phyloP scores from a whole-genome alignment of 441 rosid genomes.

The Cnidoscolus chayamansa region DNA sequence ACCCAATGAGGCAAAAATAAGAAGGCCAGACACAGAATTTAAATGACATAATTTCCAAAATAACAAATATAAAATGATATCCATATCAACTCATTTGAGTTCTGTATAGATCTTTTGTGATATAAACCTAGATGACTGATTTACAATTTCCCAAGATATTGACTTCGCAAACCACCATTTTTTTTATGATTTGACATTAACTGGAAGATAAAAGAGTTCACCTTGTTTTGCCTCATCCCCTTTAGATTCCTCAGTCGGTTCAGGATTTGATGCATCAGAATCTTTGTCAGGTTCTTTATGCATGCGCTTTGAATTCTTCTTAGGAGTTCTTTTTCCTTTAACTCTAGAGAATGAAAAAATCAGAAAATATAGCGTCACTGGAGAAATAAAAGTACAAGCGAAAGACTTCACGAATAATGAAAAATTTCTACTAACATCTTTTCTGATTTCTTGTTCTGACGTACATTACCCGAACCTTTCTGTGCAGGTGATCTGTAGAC shows the following conservation, averaged over 20 bases:
- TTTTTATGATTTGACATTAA: neutral
- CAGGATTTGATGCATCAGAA: conserved; percentile 42
- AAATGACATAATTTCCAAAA: neutral
- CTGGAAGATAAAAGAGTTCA: conserved; percentile 22
- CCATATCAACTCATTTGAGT: neutral
- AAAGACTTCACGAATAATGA: conserved; percentile 19
- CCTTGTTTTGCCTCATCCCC: conserved; percentile 34
- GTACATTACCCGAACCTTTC: conserved; percentile 42
- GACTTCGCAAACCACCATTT: neutral
- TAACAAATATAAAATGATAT: neutral
- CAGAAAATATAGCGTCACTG: conserved; percentile 19
- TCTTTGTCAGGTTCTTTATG: conserved; percentile 38
- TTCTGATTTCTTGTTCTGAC: conserved; percentile 40
- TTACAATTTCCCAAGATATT: neutral
- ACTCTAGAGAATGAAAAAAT: conserved; percentile 37
- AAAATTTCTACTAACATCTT: conserved; percentile 50
- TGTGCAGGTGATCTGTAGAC: conserved; percentile 50
- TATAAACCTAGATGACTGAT: neutral
- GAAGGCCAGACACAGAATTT: neutral
- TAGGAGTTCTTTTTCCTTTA: conserved; percentile 86
- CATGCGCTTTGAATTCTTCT: conserved; percentile 46
- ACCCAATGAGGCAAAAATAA: neutral
- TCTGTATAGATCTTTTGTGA: neutral
- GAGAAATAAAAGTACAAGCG: conserved; percentile 14
- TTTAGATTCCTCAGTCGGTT: conserved; percentile 27